Conservation (phyloP, 1,139 yeast genomes). For the Tardiomyces blankii region DNA sequence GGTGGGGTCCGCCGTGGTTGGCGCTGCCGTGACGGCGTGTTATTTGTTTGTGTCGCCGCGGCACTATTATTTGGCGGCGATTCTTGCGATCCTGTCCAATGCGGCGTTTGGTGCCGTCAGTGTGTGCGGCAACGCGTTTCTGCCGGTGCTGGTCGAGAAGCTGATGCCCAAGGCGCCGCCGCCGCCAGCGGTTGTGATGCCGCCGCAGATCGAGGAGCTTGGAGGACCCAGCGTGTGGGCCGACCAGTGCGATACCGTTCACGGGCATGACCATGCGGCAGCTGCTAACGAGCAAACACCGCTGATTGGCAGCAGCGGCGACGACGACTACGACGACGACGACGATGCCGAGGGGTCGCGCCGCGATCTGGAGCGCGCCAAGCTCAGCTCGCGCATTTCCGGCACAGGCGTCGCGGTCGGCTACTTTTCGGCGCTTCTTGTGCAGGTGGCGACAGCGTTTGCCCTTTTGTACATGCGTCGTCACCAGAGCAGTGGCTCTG, state of each 20-base stretch:
- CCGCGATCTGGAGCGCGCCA: conserved; percentile 4
- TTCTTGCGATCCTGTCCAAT: conserved; percentile 48
- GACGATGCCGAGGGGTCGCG: neutral
- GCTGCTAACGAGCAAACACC: neutral
- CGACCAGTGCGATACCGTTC: neutral
- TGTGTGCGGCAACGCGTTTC: conserved; percentile 63
- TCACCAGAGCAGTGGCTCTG: too few species aligned
- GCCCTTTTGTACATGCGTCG: conserved; percentile 15
- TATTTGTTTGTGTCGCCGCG: conserved; percentile 33
- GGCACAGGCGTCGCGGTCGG: conserved; percentile 62
- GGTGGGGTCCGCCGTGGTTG: conserved; percentile 42
- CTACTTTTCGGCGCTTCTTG: conserved; percentile 50
- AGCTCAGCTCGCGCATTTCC: conserved; percentile 34
- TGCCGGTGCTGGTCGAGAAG: conserved; percentile 43
- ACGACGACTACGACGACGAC: too few species aligned
- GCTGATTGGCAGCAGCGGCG: too few species aligned
- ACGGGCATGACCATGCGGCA: too few species aligned
- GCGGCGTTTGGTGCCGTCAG: conserved; percentile 63
- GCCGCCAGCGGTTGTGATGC: conserved; percentile 2
- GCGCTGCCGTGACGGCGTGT: conserved; percentile 39
- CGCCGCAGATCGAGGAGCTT: neutral
- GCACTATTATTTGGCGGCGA: conserved; percentile 44
- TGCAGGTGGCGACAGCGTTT: conserved; percentile 38
- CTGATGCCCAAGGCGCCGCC: conserved; percentile 14
- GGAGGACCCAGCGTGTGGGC: neutral